Evolutionary conservation across 164 flowering plant species (phyloP), one percentile per base, ranked within the genome.

Genomic region (Macadamia integrifolia): DNA sequence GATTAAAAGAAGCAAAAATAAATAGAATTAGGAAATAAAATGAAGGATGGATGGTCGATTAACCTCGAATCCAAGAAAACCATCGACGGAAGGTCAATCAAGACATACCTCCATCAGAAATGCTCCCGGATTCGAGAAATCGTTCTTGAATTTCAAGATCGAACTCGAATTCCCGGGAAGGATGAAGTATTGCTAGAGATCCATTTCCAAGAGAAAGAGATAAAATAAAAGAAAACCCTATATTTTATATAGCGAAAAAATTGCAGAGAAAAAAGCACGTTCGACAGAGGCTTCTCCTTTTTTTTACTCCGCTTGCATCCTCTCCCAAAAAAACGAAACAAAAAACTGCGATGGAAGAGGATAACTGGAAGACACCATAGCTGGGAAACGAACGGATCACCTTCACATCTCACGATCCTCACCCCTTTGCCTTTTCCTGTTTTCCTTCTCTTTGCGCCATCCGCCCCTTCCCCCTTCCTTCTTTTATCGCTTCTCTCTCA

Each of bases 101-200:
- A 1, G 17, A 6, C 3, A 48, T 35, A 72, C 74, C 74, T 72
- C 74, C 70, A 66, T 66, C 28, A 8, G 40, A 55, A 42, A 46
- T 13, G 58, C 13, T 32, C 44, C 3, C 23, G 59, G 50, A 72
- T 30, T 42, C 17, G 35, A 76, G 49, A 66, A 66, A 58, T 61
- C 53, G 50, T 4, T 57, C 66, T 57, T 50, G 65, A 60, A 44
- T 58, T 48, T 18, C 57, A 59, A 32, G 66, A 67, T 53, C 56
- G 59, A 65, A 69, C 71, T 64, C 56, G 56, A 73, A 69, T 64
- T 60, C 48, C 60, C 52, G 29, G 46, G 60, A 63, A 17, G 52
- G 30, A 56, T 67, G 23, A 23, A 23, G 23, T 23, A 23, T 23
- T 23, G 60, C 62, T 63, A 58, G 52, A 32, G 40, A 48, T 62